Conservation (phyloP, 495 filamentous ascomycete genomes). For the Penicillium samsonianum region DNA sequence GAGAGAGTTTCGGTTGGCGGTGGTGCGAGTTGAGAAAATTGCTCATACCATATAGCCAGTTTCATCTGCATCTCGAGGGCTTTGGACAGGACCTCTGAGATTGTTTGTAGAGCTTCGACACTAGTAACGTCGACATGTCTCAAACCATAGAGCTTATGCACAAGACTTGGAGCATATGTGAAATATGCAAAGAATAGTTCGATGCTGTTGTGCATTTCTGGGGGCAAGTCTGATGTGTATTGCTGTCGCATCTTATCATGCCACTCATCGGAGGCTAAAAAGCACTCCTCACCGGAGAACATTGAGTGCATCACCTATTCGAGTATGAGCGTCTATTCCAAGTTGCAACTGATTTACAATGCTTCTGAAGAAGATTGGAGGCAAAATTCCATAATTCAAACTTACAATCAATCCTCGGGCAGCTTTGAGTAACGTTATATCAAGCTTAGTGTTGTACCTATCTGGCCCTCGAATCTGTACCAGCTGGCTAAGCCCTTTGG, state of each 20-base stretch:
- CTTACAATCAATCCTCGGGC: conserved; percentile 39
- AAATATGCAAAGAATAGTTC: conserved; percentile 38
- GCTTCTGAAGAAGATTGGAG: neutral
- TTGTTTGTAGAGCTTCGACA: conserved; percentile 14
- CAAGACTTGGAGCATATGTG: conserved; percentile 33
- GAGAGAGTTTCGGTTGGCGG: conserved; percentile 28
- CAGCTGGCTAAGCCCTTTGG: conserved; percentile 36
- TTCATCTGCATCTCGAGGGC: conserved; percentile 30
- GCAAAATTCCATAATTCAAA: neutral
- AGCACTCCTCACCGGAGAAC: conserved; percentile 36
- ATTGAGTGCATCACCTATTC: conserved; percentile 39
- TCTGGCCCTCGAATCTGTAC: conserved; percentile 29
- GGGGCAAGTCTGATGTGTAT: conserved; percentile 15
- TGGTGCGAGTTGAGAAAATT: conserved; percentile 23
- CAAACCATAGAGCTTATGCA: conserved; percentile 32
- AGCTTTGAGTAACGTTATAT: conserved; percentile 31
- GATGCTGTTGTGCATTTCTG: conserved; percentile 21
- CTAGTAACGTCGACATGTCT: conserved; percentile 21
- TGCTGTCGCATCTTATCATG: conserved; percentile 35
- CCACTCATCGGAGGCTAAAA: conserved; percentile 34
- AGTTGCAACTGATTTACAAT: neutral
- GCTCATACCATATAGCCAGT: conserved; percentile 29
- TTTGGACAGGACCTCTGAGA: conserved; percentile 21
- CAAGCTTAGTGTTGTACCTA: conserved; percentile 31
- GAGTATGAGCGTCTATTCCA: conserved; percentile 1